phyloP scores from a whole-genome alignment of 2,329 filamentous ascomycete genomes.

The Diaporthe longicolla region DNA sequence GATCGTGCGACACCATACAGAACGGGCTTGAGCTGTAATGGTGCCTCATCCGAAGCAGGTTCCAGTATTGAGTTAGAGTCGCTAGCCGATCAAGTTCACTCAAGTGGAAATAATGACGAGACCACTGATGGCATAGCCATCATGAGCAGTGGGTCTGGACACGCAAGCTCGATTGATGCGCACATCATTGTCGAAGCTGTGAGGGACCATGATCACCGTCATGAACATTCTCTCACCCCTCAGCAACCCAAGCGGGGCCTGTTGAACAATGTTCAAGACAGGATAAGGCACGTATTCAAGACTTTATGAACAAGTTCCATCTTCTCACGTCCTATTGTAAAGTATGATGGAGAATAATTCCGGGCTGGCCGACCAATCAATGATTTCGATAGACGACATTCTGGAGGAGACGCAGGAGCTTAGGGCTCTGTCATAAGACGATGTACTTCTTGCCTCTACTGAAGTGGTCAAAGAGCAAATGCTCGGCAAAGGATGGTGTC shows the following conservation, averaged over 20 bases:
- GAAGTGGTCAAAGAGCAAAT: too few species aligned
- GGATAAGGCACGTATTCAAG: not conserved
- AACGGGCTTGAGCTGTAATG: not conserved
- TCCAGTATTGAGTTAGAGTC: not conserved
- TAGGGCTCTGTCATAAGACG: too few species aligned
- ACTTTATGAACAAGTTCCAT: not conserved
- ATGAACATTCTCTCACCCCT: not conserved
- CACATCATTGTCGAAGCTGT: not conserved
- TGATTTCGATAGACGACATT: not conserved
- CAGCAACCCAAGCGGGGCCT: not conserved
- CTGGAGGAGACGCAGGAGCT: not conserved
- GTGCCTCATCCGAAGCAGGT: not conserved
- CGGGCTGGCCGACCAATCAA: not conserved
- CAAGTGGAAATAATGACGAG: not conserved
- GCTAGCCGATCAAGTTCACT: not conserved
- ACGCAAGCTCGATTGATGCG: not conserved
- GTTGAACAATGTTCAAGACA: not conserved
- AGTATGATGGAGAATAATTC: not conserved
- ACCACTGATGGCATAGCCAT: not conserved
- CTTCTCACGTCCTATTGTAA: not conserved
- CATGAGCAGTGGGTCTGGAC: not conserved
- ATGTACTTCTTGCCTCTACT: too few species aligned
- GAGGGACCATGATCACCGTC: not conserved
- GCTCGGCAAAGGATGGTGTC: too few species aligned
- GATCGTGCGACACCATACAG: not conserved